These are phyloP conservation scores for Exutisphaerella laricina DNA, from an alignment of 2,329 filamentous ascomycete genomes.

Conservation along the genomic window DNA sequence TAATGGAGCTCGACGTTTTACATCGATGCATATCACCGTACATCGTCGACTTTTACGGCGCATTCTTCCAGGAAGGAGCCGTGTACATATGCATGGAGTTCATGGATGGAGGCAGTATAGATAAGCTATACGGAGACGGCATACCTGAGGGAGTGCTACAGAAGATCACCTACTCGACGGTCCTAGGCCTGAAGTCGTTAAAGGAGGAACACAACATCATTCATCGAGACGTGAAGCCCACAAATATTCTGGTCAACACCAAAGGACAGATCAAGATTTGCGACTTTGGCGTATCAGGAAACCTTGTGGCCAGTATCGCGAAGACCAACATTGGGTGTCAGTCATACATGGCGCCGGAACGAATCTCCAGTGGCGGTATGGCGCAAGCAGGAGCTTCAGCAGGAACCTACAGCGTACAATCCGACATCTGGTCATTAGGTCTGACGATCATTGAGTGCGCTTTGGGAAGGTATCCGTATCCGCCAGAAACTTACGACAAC, in stretches of 20 bases:
- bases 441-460: constrained; percentile 95
- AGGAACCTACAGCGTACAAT: constrained; percentile 94
- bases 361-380: constrained; percentile 82
- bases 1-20: constrained; percentile 94
- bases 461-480: constrained; percentile 90
- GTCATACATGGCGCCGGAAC: constrained; percentile 97
- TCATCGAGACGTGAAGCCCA: constrained; percentile 96
- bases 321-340: constrained; percentile 99
- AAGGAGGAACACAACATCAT: constrained; percentile 99
- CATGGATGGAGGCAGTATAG: constrained; percentile 97
- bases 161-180: constrained; percentile 85
- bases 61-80: constrained; percentile 97
- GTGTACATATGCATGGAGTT: constrained; percentile 99
- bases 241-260: constrained; percentile 93
- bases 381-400: constrained; percentile 62
- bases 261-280: constrained; percentile 94
- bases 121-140: constrained; percentile 88
- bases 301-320: constrained; percentile 92
- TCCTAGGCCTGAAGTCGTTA: constrained; percentile 83
- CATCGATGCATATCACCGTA: constrained; percentile 93
- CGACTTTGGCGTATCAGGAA: constrained; percentile 95
- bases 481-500: constrained; percentile 94
- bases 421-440: constrained; percentile 95
- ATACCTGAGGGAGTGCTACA: constrained; percentile 81
- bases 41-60: constrained; percentile 98